Percentiles rank a stretch among this genome's conserved stretches.
phyloP scores from a whole-genome alignment of 768 basidiomycete species.

The Sporobolomyces phaffii region DNA sequence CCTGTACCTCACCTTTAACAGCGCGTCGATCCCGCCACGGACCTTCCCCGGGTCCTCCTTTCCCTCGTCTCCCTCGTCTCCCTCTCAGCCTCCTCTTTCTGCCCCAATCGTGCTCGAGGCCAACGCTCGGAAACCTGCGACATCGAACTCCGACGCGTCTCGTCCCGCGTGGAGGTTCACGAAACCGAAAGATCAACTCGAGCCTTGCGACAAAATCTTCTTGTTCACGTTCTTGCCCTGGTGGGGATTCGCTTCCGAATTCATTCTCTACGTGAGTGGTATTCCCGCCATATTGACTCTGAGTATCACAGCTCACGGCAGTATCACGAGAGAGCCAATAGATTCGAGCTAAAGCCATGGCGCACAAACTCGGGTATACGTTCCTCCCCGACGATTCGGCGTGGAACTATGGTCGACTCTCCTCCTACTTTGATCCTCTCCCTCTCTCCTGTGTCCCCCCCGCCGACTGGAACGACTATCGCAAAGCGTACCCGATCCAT shows the following conservation, averaged over 20 bases:
- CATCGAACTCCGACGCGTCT: neutral
- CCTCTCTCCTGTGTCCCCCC: constrained; percentile 18
- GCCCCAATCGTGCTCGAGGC: neutral
- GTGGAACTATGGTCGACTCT: constrained; percentile 33
- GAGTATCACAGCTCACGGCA: neutral
- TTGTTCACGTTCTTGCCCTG: constrained; percentile 30
- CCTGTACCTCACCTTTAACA: neutral
- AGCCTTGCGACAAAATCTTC: constrained; percentile 15
- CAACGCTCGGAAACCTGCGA: too few relatives aligned
- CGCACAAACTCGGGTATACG: constrained; percentile 18
- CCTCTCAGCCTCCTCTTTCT: neutral
- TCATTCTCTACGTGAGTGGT: constrained; percentile 26
- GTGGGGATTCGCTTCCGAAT: constrained; percentile 36
- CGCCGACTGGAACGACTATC: constrained; percentile 20
- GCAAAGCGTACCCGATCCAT: constrained; percentile 19
- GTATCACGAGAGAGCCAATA: neutral
- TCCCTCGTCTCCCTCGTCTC: neutral
- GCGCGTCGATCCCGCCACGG: neutral
- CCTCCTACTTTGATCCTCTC: constrained; percentile 16
- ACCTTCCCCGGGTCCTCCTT: neutral
- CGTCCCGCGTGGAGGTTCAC: constrained; percentile 1
- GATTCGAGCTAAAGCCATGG: constrained; percentile 15
- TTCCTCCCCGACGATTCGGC: constrained; percentile 25
- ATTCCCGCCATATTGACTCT: too few relatives aligned
- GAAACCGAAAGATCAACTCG: neutral